Evolutionary conservation across 352 stramenopile species (phyloP).

Genomic region (Globisporangium nodosum): DNA sequence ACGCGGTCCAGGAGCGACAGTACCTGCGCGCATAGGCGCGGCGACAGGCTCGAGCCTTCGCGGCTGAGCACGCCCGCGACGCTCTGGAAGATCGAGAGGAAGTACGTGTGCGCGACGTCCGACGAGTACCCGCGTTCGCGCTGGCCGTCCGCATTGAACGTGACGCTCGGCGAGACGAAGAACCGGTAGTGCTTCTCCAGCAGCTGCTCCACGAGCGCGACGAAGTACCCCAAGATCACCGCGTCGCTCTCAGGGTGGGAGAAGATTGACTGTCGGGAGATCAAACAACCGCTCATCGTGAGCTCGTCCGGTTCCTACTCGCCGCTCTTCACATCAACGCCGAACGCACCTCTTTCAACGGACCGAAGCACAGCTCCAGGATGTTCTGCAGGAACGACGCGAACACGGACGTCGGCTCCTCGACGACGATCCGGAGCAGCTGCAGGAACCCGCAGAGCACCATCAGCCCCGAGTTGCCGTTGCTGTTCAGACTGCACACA

Average conservation of each 20-base stretch:
- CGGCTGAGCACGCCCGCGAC: constrained; percentile 56
- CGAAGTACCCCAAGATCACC: constrained; percentile 62
- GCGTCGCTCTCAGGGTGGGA: constrained; percentile 63
- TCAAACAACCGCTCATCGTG: background rate
- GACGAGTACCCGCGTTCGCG: constrained; percentile 56
- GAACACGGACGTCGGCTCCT: constrained; percentile 69
- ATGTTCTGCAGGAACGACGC: constrained; percentile 71
- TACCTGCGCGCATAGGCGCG: constrained; percentile 70
- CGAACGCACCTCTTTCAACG: constrained; percentile 61
- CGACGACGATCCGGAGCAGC: constrained; percentile 70
- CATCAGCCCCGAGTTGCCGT: constrained; percentile 57
- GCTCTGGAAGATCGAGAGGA: constrained; percentile 73
- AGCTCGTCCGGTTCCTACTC: background rate
- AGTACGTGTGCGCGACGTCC: constrained; percentile 65
- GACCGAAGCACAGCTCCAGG: constrained; percentile 71
- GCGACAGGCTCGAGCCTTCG: constrained; percentile 44
- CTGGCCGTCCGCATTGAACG: constrained; percentile 38
- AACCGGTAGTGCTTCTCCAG: constrained; percentile 80
- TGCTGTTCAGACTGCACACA: constrained; percentile 40
- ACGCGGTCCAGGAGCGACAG: constrained; percentile 57
- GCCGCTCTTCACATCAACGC: background rate
- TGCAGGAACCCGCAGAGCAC: constrained; percentile 77
- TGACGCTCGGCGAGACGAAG: constrained; percentile 51
- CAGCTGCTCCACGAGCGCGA: constrained; percentile 66
- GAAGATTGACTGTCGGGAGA: constrained; percentile 49